Conservation (phyloP, 192 early-diverging fungal genomes). For the Coemansia sp. region DNA sequence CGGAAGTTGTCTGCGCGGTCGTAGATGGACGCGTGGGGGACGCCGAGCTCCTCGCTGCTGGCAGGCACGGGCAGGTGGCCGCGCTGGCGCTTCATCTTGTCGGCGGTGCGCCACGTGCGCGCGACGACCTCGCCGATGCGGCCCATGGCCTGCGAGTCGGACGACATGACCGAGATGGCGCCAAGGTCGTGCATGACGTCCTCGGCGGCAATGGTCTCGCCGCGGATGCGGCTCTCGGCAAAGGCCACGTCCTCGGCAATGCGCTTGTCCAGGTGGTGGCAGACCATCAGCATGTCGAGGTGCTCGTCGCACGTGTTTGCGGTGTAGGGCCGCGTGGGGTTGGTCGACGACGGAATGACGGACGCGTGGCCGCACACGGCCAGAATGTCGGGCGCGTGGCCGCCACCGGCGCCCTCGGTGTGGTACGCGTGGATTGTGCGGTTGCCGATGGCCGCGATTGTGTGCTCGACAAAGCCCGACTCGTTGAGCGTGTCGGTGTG, state of each 20-base stretch:
- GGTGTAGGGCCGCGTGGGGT: conserved; percentile 94
- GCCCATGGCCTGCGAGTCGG: conserved; percentile 96
- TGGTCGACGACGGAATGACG: conserved; percentile 93
- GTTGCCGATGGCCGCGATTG: conserved; percentile 84
- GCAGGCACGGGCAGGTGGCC: conserved; percentile 55
- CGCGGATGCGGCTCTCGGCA: conserved; percentile 93
- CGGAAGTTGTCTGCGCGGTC: conserved; percentile 81
- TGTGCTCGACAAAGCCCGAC: conserved; percentile 91
- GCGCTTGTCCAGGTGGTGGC: conserved; percentile 90
- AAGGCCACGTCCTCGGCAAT: conserved; percentile 97
- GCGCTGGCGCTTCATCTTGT: conserved; percentile 89
- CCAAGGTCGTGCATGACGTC: conserved; percentile 95
- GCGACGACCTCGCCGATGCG: conserved; percentile 90
- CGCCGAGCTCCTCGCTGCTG: conserved; percentile 18
- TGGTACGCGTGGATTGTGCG: conserved; percentile 97
- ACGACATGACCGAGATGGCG: conserved; percentile 92
- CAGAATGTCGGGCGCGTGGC: conserved; percentile 87
- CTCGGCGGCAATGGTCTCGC: conserved; percentile 96
- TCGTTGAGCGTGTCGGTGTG: conserved; percentile 99
- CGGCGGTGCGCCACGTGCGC: conserved; percentile 93
- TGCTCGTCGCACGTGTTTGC: conserved; percentile 97
- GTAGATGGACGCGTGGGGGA: conserved; percentile 31
- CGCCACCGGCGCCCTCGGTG: conserved; percentile 95
- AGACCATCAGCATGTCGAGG: conserved; percentile 98
- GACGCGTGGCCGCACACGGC: conserved; percentile 74